Evolutionary conservation across 2,329 filamentous ascomycete genomes (phyloP), one percentile per base, ranked within the genome.

Genomic region (Ophiostoma perfectum): DNA sequence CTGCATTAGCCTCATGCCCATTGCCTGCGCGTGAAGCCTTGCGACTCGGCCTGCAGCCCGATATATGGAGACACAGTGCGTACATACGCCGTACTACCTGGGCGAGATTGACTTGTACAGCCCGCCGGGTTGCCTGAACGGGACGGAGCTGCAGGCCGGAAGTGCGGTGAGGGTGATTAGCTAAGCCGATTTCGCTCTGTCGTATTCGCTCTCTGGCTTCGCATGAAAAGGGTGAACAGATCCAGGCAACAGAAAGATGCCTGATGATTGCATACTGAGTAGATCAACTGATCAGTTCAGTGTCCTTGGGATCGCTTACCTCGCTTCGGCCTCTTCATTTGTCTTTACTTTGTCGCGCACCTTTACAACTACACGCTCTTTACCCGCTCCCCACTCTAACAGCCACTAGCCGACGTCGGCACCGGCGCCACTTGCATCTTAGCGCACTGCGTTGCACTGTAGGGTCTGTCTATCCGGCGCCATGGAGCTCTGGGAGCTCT

Each of bases 1-100:
- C 49, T 5, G 45, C 45, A 14, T 49, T 47, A 11, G 45, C 16
- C 14, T 47, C 45, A 47, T 52, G 27, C 27, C 27, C 27, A 27
- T 27, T 27, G 27, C 27, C 27, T 27, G 47, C 47, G 47, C 16
- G 14, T 12, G 47, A 52, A 55, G 49, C 49, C 49, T 55, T 12
- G 18, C n/a, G 12, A 27, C 27, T 55, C 49, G 49, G 49, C 8
- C 49, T 27, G 49, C 49, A 55, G 49, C 3, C 9, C 49, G 49
- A 27, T 27, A 55, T 55, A 55, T 55, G 49, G 49, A 55, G 49
- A 55, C 49, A 55, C 49, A 55, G 49, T 55, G 49, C n/a, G 49
- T 11, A 11, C n/a, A 49, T 5, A 6, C 14, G 0, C 27, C 27
- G 27, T 27, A 27, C 27, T 27, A 27, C 27, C 27, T 27, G 27